These are phyloP conservation scores for Malassezia pachydermatis DNA, from an alignment of 1,284 basidiomycete genomes.

Conservation along the genomic window DNA sequence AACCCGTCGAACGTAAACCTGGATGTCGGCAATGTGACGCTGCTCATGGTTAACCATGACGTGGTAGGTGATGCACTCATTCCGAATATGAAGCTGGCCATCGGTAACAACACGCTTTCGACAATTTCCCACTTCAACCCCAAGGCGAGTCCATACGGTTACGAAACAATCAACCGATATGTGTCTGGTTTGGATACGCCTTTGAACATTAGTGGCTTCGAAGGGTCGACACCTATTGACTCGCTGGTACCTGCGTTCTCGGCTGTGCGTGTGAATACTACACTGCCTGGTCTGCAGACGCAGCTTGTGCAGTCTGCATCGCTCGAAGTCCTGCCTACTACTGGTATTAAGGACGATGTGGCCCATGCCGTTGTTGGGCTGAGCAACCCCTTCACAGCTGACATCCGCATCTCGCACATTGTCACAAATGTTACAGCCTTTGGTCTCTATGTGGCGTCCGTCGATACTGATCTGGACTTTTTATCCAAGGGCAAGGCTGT, in stretches of 20 bases:
- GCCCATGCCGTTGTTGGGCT: slow-evolving; percentile 60
- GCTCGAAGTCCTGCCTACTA: slow-evolving; percentile 58
- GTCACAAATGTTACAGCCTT: slow-evolving; percentile 59
- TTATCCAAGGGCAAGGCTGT: slow-evolving; percentile 54
- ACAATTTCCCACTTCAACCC: slow-evolving; percentile 52
- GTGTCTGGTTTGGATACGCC: slow-evolving; percentile 52
- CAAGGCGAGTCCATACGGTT: slow-evolving; percentile 58
- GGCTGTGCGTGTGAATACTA: slow-evolving; percentile 56
- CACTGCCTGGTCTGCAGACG: slow-evolving; percentile 58
- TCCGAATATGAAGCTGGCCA: slow-evolving; percentile 31
- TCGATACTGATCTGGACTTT: slow-evolving; percentile 57
- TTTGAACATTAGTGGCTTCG: slow-evolving; percentile 52
- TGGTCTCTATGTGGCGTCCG: slow-evolving; percentile 60
- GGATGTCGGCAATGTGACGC: slow-evolving; percentile 37
- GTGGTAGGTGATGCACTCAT: slow-evolving; percentile 33
- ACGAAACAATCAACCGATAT: slow-evolving; percentile 62
- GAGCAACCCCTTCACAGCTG: slow-evolving; percentile 61
- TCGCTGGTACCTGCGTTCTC: slow-evolving; percentile 60
- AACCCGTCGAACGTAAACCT: slow-evolving; percentile 66
- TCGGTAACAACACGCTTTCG: slow-evolving; percentile 36
- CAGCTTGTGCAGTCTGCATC: slow-evolving; percentile 57
- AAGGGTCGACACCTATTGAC: slow-evolving; percentile 56
- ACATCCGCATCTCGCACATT: slow-evolving; percentile 58
- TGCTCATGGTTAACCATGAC: slow-evolving; percentile 56
- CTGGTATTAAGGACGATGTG: slow-evolving; percentile 59